Evolutionary conservation across 192 early-diverging fungal genomes (phyloP).

Genomic region (Umbelopsis sp.): DNA sequence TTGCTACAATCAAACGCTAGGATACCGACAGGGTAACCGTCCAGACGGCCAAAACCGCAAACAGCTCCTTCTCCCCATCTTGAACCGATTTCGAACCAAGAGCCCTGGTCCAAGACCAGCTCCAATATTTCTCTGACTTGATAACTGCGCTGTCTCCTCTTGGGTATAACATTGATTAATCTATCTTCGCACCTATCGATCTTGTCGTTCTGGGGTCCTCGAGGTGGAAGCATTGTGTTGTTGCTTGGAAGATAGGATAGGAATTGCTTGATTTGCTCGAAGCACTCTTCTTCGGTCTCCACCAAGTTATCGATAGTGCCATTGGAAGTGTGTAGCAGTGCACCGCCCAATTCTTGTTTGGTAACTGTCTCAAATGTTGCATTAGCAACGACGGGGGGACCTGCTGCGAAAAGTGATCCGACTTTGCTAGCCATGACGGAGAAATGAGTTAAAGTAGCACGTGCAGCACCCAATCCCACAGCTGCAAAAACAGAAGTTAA

Average conservation of each 20-base stretch:
- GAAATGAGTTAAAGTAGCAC: constrained; percentile 40
- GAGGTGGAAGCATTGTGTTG: constrained; percentile 23
- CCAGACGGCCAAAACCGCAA: constrained; percentile 28
- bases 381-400: constrained; percentile 38
- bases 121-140: constrained; percentile 35
- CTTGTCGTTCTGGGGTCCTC: constrained; percentile 7
- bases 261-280: constrained; percentile 32
- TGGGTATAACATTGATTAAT: constrained; percentile 30
- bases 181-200: constrained; percentile 22
- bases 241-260: constrained; percentile 26
- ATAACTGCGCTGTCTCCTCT: constrained; percentile 30
- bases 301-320: constrained; percentile 41
- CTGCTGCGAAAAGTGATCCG: constrained; percentile 36
- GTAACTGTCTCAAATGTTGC: constrained; percentile 35
- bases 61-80: constrained; percentile 42
- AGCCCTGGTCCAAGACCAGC: constrained; percentile 25
- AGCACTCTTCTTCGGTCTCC: constrained; percentile 29
- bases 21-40: constrained; percentile 38
- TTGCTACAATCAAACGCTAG: constrained; percentile 32
- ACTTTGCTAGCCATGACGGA: constrained; percentile 28
- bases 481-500: constrained; percentile 19
- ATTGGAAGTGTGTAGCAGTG: constrained; percentile 35
- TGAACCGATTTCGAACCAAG: constrained; percentile 41
- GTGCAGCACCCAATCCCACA: constrained; percentile 38
- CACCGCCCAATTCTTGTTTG: constrained; percentile 35